A percentile compares a stretch with the other conserved stretches of the same genome.
Conservation (phyloP, 1,284 basidiomycete species). For the Ganoderma lingzhi region DNA sequence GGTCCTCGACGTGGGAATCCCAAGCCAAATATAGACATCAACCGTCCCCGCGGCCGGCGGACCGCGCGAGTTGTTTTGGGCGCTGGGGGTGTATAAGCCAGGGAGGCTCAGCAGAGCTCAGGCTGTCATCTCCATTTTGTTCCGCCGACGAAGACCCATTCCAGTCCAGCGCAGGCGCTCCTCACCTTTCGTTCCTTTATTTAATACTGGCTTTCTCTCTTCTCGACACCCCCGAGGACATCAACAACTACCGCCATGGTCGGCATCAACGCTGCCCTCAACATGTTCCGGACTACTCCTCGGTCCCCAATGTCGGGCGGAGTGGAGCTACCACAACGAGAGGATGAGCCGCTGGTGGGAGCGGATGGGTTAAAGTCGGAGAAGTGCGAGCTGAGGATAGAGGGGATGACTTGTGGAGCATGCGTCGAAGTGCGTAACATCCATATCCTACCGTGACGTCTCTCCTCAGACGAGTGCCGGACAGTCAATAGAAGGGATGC, state of each 20-base stretch:
- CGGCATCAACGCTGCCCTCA: conserved; percentile 33
- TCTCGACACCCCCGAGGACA: conserved; percentile 20
- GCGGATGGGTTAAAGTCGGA: conserved; percentile 40
- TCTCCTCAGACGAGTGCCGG: neutral
- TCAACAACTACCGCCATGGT: conserved; percentile 29
- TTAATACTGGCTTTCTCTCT: conserved; percentile 22
- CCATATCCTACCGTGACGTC: neutral
- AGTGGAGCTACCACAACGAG: conserved; percentile 40
- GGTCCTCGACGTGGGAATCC: neutral
- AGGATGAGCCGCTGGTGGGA: conserved; percentile 47
- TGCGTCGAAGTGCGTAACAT: conserved; percentile 82
- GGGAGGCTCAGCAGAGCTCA: neutral
- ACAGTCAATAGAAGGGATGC: conserved; percentile 92
- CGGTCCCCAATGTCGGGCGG: conserved; percentile 34
- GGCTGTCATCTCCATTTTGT: conserved; percentile 9
- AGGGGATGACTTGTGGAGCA: conserved; percentile 93
- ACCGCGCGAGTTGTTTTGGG: conserved; percentile 4
- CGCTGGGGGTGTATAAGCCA: neutral
- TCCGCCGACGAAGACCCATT: neutral
- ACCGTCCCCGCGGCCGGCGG: neutral
- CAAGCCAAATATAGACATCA: neutral
- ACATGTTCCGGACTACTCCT: conserved; percentile 28
- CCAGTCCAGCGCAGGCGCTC: conserved; percentile 36
- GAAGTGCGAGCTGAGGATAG: conserved; percentile 79
- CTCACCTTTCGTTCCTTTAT: conserved; percentile 23